phyloP scores from a whole-genome alignment of 371 early-diverging fungal genomes.

The Rhizopus arrhizus region DNA sequence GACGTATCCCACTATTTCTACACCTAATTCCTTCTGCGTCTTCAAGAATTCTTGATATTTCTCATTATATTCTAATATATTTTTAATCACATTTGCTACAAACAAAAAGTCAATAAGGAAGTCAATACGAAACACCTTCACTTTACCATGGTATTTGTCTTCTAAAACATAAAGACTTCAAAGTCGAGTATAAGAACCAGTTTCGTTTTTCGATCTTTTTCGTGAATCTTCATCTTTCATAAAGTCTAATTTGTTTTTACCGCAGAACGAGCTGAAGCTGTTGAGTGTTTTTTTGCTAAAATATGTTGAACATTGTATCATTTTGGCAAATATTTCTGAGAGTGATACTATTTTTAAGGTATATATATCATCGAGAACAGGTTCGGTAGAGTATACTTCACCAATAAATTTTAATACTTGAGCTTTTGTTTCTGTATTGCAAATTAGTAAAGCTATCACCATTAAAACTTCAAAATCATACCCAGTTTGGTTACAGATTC shows the following conservation, averaged over 20 bases:
- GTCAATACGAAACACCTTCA: conserved; percentile 15
- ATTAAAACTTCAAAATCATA: conserved; percentile 12
- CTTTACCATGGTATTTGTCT: conserved; percentile 22
- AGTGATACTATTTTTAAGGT: conserved; percentile 16
- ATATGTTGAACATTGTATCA: conserved; percentile 17
- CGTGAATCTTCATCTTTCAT: conserved; percentile 6
- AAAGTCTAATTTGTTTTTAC: conserved; percentile 17
- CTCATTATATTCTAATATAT: conserved; percentile 10
- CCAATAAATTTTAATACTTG: conserved; percentile 19
- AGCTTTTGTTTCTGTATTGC: conserved; percentile 19
- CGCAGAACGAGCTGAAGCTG: conserved; percentile 20
- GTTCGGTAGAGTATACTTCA: conserved; percentile 18
- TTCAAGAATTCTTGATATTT: not conserved
- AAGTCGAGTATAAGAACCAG: conserved; percentile 16
- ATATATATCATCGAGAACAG: conserved; percentile 22
- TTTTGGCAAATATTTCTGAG: conserved; percentile 15
- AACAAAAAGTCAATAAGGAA: conserved; percentile 25
- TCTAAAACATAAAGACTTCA: conserved; percentile 21
- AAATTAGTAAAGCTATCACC: conserved; percentile 16
- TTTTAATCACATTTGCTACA: conserved; percentile 21
- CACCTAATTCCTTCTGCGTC: conserved; percentile 5
- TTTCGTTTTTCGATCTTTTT: conserved; percentile 18
- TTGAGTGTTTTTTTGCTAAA: conserved; percentile 23
- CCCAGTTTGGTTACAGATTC: conserved; percentile 17
- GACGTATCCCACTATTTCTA: conserved; percentile 11